phyloP scores from a whole-genome alignment of 306 rosid species.

The Begonia fuchsioides region DNA sequence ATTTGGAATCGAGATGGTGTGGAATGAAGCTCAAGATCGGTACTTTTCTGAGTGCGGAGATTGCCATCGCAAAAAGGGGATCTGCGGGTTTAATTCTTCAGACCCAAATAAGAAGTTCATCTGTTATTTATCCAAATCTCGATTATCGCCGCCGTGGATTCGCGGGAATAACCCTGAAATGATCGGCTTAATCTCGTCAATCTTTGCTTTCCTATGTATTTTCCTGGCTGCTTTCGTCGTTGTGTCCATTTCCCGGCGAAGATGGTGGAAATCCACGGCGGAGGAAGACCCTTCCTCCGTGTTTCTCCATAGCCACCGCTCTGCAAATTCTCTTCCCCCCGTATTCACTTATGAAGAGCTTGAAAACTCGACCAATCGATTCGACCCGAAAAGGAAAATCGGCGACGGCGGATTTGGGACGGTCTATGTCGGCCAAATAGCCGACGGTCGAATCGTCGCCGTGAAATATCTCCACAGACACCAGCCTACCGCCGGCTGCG shows the following conservation, averaged over 20 bases:
- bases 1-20: constrained; percentile 43
- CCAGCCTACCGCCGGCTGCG: constrained; percentile 19
- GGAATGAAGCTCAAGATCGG: constrained; percentile 56
- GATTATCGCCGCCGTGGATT: constrained; percentile 37
- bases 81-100: constrained; percentile 65
- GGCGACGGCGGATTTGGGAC: constrained; percentile 98
- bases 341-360: constrained; percentile 75
- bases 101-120: constrained; percentile 38
- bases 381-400: constrained; percentile 69
- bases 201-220: constrained; percentile 26
- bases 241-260: constrained; percentile 22
- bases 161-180: constrained; percentile 17
- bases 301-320: constrained; percentile 68
- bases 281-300: constrained; percentile 59
- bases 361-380: constrained; percentile 46
- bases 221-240: constrained; percentile 19
- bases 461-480: constrained; percentile 75
- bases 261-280: constrained; percentile 13
- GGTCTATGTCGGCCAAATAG: constrained; percentile 58
- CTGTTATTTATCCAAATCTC: constrained; percentile 26
- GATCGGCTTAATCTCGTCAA: constrained; percentile 17
- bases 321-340: constrained; percentile 62
- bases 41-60: constrained; percentile 44
- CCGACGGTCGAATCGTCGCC: constrained; percentile 58
- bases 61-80: constrained; percentile 30